Base-by-base conservation (phyloP, 805 yeast species). In the Grigorovia humatica region DNA sequence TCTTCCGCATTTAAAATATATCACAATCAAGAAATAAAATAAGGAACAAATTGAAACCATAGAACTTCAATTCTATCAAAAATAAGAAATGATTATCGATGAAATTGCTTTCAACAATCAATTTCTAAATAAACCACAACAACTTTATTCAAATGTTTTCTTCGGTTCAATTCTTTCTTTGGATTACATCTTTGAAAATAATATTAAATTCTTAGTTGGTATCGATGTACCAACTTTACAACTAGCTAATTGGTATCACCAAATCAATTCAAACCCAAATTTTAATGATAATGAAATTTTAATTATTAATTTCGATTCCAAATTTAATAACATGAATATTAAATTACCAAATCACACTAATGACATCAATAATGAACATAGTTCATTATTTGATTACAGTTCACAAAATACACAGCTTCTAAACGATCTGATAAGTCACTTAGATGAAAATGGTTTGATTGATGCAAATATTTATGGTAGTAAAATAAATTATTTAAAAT, bases 91-190 rank as follows among this genome's bases (percentile, higher is more conserved):
- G 49, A 47, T 19, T 23, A 11, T 47, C 7, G 49, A 46, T 20
- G 46, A 46, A 20, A 45, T 48, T 20, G 44, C 44, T 30, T 42
- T 40, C 11, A 46, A 43, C n/a, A 44, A 54, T 17, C 52, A 48
- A 30, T 42, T 47, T n/a, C 53, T 63, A 42, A 75, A 80, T 2
- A 79, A 75, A 57, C 67, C 64, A 52, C 80, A 76, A 58, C 67
- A 65, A 52, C 52, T 77, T 17, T 61, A 71, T 9, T 68, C 69
- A 18, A 63, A 69, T 46, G 60, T 76, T 2, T 75, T 73, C 67
- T 64, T 77, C 32, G 81, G 82, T 1, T 78, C 81, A 1, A 55
- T 74, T 51, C 65, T 73, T 48, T 66, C 73, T 0, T 59, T 74
- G n/a, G 66, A 64, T 9, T 71, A 73, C 49, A 56, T 77, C 9